Evolutionary conservation across 164 flowering plant species (phyloP), one percentile per base, ranked within the genome.

Genomic region (Buxus sempervirens): DNA sequence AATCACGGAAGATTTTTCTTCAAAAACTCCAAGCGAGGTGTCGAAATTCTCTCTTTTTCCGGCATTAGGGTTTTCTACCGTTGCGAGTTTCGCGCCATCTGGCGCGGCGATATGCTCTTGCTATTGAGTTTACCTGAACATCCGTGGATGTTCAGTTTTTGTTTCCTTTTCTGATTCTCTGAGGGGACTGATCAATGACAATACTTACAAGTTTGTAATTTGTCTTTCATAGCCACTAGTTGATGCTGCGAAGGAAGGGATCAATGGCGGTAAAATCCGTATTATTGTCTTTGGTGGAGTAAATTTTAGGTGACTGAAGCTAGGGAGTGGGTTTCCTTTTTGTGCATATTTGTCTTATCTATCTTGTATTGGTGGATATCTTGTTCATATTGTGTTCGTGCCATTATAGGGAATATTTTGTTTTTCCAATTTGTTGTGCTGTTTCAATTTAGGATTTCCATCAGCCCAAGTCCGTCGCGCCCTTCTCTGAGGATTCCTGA

Each of bases 231-330:
- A 27, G 27, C 12, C 7, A 3, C 7, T 32, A 28, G 45, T 65
- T 54, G 68, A 60, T 45, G 73, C 58, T 64, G 48, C 19, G 64
- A 49, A 70, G 56, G 54, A 16, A 32, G 20, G 28, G 58, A 25
- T 51, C 45, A 24, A 5, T 64, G 67, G 49, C 20, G 38, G 6
- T 22, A 1, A 22, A n/a, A 55, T 3, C 6, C 12, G 58, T 23
- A 24, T 15, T 15, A n/a, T n/a, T n/a, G n/a, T 58, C 32, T 58
- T 25, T 58, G 60, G 12, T 3, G 21, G 61, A 26, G 0, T 26
- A 26, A n/a, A 5, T 32, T 58, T 27, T 16, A 58, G 16, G 4
- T 27, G 61, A 58, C 18, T 23, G 38, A 27, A 27, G 6, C 61
- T 9, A 18, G 32, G 60, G 12, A 6, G 24, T 5, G 28, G 60